Evolutionary conservation across 2,329 filamentous ascomycete species (phyloP).

Genomic region (Phyllosticta citribraziliensis): DNA sequence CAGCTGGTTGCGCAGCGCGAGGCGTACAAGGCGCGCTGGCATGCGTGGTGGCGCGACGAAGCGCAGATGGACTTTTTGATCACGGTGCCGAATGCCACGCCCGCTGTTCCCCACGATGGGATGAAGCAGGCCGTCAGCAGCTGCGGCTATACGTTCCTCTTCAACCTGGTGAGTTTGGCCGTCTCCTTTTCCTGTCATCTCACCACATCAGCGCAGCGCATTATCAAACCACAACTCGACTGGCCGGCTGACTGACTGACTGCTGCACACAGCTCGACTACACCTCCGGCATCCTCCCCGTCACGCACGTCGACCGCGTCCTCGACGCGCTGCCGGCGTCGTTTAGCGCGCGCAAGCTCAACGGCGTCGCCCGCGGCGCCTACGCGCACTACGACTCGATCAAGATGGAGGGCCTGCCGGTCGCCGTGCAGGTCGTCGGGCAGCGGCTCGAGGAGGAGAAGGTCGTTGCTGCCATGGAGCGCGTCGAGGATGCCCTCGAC

Average conservation of each 20-base stretch:
- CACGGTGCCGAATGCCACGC: slow-evolving; percentile 79
- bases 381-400: slow-evolving; percentile 77
- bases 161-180: slow-evolving; percentile 59
- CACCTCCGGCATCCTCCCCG: slow-evolving; percentile 68
- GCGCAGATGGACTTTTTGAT: slow-evolving; percentile 65
- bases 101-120: slow-evolving; percentile 74
- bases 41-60: slow-evolving; percentile 70
- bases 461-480: slow-evolving; percentile 70
- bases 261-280: slow-evolving; percentile 60
- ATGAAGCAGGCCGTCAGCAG: slow-evolving; percentile 80
- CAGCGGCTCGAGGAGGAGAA: slow-evolving; percentile 77
- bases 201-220: not conserved
- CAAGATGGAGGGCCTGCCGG: slow-evolving; percentile 79
- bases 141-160: slow-evolving; percentile 89
- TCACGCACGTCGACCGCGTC: slow-evolving; percentile 68
- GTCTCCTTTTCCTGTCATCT: not conserved
- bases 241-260: slow-evolving; percentile 6
- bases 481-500: slow-evolving; percentile 64
- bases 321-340: slow-evolving; percentile 55
- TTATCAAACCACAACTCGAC: too few relatives aligned
- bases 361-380: slow-evolving; percentile 70
- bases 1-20: slow-evolving; percentile 68
- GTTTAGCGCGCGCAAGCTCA: slow-evolving; percentile 56
- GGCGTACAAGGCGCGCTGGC: slow-evolving; percentile 66
- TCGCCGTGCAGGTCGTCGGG: slow-evolving; percentile 76